A percentile compares a stretch with the other conserved stretches of the same genome.
Conservation (phyloP, 768 basidiomycete species). For the Xanthoconium purpureum region DNA sequence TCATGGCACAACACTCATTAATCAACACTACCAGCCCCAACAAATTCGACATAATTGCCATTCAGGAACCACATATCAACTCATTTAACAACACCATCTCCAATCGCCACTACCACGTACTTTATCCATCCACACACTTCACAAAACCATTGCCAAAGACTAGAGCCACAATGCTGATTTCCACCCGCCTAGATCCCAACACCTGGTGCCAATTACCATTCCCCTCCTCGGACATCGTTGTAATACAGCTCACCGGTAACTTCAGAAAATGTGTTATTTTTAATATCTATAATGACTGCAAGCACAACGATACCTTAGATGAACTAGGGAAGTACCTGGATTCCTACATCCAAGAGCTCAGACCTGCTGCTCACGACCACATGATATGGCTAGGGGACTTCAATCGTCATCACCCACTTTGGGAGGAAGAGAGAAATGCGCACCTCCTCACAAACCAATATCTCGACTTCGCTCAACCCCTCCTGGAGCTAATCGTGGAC, state of each 20-base stretch:
- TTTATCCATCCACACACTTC: not conserved
- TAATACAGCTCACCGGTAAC: not conserved
- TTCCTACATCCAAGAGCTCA: not conserved
- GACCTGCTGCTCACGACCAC: conserved; percentile 3
- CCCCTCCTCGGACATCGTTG: not conserved
- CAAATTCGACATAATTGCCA: not conserved
- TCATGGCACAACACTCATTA: not conserved
- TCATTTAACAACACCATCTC: not conserved
- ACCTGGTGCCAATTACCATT: not conserved
- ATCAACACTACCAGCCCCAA: not conserved
- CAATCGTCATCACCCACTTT: conserved; percentile 34
- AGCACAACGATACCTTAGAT: not conserved
- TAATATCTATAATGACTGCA: conserved; percentile 1
- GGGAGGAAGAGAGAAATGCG: conserved; percentile 23
- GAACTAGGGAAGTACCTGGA: not conserved
- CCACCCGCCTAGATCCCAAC: not conserved
- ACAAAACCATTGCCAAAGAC: not conserved
- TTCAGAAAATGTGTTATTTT: not conserved
- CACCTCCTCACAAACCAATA: conserved; percentile 22
- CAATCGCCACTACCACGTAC: not conserved
- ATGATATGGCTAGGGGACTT: conserved; percentile 28
- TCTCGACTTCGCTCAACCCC: not conserved
- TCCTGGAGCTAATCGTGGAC: not conserved
- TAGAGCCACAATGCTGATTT: not conserved
- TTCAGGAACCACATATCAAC: conserved; percentile 1